These are phyloP conservation scores for Heliamphora pulchella DNA, from an alignment of 179 eudicot species.

Conservation along the genomic window DNA sequence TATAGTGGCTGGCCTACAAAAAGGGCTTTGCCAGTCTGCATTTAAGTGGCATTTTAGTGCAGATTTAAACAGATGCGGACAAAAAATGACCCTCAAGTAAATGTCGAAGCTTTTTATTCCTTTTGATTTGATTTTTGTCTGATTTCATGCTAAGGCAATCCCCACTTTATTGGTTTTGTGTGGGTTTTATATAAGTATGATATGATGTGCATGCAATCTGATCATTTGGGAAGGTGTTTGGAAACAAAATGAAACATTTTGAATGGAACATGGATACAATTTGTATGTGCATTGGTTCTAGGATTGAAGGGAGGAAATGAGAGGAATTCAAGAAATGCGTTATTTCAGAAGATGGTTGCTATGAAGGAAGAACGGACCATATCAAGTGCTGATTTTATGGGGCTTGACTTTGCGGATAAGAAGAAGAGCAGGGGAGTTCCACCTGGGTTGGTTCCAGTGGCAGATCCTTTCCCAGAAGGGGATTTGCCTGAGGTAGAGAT, in stretches of 20 bases:
- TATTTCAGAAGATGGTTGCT: conserved; percentile 20
- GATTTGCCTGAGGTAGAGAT: conserved; percentile 76
- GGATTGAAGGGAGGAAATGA: conserved; percentile 31
- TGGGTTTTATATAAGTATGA: not conserved
- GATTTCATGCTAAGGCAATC: not conserved
- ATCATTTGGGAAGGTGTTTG: not conserved
- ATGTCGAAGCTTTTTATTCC: not conserved
- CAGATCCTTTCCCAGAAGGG: conserved; percentile 48
- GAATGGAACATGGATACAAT: not conserved
- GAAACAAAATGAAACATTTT: not conserved
- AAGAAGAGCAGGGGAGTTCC: conserved; percentile 65
- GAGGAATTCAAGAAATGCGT: conserved; percentile 14
- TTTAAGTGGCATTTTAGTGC: not conserved
- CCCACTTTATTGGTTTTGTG: not conserved
- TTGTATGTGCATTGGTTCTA: conserved; percentile 18
- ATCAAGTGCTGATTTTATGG: conserved; percentile 68
- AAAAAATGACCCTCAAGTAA: not conserved
- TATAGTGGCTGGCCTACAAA: no score
- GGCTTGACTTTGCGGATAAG: conserved; percentile 68
- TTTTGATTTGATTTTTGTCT: not conserved
- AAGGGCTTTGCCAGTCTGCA: no score
- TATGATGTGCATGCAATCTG: not conserved
- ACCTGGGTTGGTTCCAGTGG: conserved; percentile 58
- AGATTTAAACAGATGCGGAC: not conserved
- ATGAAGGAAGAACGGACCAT: conserved; percentile 38